phyloP scores from a whole-genome alignment of 1,139 yeast species.

The Keqinozyma sinolaborantium region DNA sequence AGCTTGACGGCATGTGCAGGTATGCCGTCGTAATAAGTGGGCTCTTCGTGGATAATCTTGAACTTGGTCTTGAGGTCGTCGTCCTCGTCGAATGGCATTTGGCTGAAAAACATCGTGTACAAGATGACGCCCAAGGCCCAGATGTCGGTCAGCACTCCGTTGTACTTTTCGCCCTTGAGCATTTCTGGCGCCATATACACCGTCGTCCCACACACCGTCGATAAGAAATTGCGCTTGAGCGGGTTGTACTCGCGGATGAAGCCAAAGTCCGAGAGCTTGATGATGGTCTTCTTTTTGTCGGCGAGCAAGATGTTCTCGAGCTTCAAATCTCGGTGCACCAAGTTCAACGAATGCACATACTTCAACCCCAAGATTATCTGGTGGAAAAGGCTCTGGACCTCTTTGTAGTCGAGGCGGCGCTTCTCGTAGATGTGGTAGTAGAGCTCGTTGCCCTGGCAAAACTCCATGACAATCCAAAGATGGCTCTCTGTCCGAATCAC shows the following conservation, averaged over 20 bases:
- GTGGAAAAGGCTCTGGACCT: conserved; percentile 60
- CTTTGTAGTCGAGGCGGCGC: conserved; percentile 51
- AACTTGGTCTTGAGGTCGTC: conserved; percentile 60
- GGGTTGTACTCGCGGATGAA: conserved; percentile 77
- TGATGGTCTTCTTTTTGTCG: conserved; percentile 49
- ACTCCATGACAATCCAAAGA: conserved; percentile 87
- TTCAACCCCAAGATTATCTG: conserved; percentile 82
- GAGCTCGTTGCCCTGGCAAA: conserved; percentile 86
- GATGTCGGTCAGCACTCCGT: conserved; percentile 79
- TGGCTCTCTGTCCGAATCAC: conserved; percentile 74
- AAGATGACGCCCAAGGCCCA: conserved; percentile 95
- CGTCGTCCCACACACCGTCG: conserved; percentile 90
- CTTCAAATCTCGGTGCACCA: conserved; percentile 89
- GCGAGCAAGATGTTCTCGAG: conserved; percentile 81
- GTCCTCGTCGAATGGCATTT: conserved; percentile 90
- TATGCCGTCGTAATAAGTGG: conserved; percentile 45
- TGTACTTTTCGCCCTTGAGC: conserved; percentile 62
- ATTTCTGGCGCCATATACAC: conserved; percentile 98
- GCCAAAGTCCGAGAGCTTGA: conserved; percentile 89
- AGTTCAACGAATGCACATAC: conserved; percentile 76
- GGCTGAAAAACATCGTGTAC: conserved; percentile 83
- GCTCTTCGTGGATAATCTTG: conserved; percentile 65
- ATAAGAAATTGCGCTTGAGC: conserved; percentile 50
- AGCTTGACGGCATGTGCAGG: conserved; percentile 49
- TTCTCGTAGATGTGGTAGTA: conserved; percentile 66